A percentile compares a stretch with the other conserved stretches of the same genome.
Conservation (phyloP, 2,329 filamentous ascomycete genomes). For the Stenocarpella maydis region DNA sequence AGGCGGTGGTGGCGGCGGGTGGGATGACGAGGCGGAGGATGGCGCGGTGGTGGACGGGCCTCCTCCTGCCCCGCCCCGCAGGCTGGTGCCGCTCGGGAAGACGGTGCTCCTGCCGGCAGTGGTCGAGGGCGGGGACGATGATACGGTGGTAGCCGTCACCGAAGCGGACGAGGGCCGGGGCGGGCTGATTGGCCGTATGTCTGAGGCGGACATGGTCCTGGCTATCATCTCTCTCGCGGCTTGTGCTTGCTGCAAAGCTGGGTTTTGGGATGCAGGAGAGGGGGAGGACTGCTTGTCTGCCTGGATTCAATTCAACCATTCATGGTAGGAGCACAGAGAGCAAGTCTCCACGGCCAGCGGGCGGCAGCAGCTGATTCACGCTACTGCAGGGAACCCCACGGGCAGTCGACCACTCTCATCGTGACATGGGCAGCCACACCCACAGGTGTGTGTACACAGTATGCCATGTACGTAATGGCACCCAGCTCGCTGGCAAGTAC, state of each 20-base stretch:
- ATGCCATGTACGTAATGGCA: too few species aligned
- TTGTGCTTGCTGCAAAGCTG: neutral
- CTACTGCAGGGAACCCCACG: conserved; percentile 11
- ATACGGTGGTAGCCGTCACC: conserved; percentile 35
- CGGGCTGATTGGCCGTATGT: conserved; percentile 30
- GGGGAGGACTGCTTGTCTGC: neutral
- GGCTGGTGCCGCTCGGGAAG: conserved; percentile 25
- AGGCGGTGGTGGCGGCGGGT: conserved; percentile 9
- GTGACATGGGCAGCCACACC: neutral
- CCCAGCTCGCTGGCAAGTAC: neutral
- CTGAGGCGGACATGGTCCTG: conserved; percentile 31
- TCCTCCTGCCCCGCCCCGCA: conserved; percentile 17
- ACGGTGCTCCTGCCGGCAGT: conserved; percentile 31
- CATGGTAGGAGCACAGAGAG: too few species aligned
- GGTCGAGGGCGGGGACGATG: conserved; percentile 32
- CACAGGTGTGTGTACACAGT: too few species aligned
- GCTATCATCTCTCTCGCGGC: too few species aligned
- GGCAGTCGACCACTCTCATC: neutral
- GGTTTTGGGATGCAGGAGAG: neutral
- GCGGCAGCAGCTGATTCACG: conserved; percentile 22
- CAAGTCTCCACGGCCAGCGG: too few species aligned
- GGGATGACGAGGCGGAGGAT: conserved; percentile 34
- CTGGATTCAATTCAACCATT: neutral
- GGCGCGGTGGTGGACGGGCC: conserved; percentile 32
- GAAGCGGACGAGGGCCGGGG: conserved; percentile 34